phyloP scores from a whole-genome alignment of 148 eudicot genomes.

The Bassia scoparia region DNA sequence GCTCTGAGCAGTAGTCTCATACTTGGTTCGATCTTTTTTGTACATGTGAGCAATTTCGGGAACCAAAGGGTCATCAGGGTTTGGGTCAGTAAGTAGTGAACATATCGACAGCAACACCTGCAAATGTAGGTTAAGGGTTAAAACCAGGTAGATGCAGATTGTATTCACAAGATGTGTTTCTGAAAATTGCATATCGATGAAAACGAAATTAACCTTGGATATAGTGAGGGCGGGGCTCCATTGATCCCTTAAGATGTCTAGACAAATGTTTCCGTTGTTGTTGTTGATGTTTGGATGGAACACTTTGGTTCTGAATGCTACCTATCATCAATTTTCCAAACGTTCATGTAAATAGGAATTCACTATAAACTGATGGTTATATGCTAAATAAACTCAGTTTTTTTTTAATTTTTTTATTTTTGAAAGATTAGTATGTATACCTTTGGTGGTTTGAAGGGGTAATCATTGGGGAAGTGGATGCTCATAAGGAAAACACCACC shows the following conservation, averaged over 20 bases:
- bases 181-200: neutral
- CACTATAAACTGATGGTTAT: neutral
- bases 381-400: too few relatives aligned
- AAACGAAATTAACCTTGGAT: slow-evolving; percentile 35
- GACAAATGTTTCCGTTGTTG: slow-evolving; percentile 60
- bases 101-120: slow-evolving; percentile 35
- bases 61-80: slow-evolving; percentile 36
- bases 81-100: slow-evolving; percentile 33
- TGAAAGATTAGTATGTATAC: slow-evolving; percentile 9
- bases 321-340: slow-evolving; percentile 25
- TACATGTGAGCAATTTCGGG: slow-evolving; percentile 34
- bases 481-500: slow-evolving; percentile 56
- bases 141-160: neutral
- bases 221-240: slow-evolving; percentile 78
- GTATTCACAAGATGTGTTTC: neutral
- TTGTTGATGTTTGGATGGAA: slow-evolving; percentile 65
- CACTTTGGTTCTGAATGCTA: slow-evolving; percentile 59
- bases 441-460: slow-evolving; percentile 75
- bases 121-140: neutral
- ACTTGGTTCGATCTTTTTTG: slow-evolving; percentile 28
- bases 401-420: neutral
- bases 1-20: slow-evolving; percentile 31
- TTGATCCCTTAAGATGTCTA: slow-evolving; percentile 62
- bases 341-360: neutral
- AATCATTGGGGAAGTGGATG: slow-evolving; percentile 56